Evolutionary conservation across 352 stramenopile species (phyloP).

Genomic region (Phytophthora constricta): DNA sequence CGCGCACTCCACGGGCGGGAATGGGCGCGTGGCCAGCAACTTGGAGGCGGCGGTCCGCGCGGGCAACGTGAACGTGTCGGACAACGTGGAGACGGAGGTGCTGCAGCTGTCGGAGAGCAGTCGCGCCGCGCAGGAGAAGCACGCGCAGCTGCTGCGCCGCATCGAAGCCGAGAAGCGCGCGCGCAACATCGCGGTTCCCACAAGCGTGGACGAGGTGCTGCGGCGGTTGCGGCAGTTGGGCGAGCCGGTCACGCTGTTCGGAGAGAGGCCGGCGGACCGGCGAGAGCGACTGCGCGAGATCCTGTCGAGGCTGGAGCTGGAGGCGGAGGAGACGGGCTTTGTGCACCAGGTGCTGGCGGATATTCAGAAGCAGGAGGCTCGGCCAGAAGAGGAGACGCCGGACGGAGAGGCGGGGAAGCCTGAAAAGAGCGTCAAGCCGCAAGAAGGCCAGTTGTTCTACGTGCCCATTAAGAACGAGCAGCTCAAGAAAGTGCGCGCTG

Average conservation of each 20-base stretch:
- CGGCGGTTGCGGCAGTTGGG: slow-evolving; percentile 88
- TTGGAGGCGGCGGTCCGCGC: slow-evolving; percentile 77
- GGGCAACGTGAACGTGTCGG: slow-evolving; percentile 83
- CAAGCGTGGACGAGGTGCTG: slow-evolving; percentile 92
- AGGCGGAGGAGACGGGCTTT: slow-evolving; percentile 69
- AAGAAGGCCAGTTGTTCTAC: slow-evolving; percentile 86
- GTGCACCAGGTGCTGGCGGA: slow-evolving; percentile 65
- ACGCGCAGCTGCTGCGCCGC: slow-evolving; percentile 82
- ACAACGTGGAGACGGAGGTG: slow-evolving; percentile 82
- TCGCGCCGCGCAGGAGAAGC: slow-evolving; percentile 84
- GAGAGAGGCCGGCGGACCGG: slow-evolving; percentile 94
- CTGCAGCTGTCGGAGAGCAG: slow-evolving; percentile 87
- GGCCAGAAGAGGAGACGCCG: slow-evolving; percentile 9
- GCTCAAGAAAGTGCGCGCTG: slow-evolving; percentile 84
- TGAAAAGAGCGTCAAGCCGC: slow-evolving; percentile 28
- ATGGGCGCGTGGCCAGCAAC: slow-evolving; percentile 30
- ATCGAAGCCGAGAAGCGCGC: slow-evolving; percentile 93
- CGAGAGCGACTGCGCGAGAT: slow-evolving; percentile 93
- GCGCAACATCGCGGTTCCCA: slow-evolving; percentile 93
- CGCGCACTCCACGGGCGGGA: slow-evolving; percentile 21
- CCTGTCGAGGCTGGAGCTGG: slow-evolving; percentile 82
- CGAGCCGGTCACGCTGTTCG: slow-evolving; percentile 95
- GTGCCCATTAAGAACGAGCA: slow-evolving; percentile 75
- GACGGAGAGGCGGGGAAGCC: slow-evolving; percentile 3
- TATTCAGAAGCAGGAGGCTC: slow-evolving; percentile 48